phyloP scores from a whole-genome alignment of 345 rosid genomes.

The Populus alba region DNA sequence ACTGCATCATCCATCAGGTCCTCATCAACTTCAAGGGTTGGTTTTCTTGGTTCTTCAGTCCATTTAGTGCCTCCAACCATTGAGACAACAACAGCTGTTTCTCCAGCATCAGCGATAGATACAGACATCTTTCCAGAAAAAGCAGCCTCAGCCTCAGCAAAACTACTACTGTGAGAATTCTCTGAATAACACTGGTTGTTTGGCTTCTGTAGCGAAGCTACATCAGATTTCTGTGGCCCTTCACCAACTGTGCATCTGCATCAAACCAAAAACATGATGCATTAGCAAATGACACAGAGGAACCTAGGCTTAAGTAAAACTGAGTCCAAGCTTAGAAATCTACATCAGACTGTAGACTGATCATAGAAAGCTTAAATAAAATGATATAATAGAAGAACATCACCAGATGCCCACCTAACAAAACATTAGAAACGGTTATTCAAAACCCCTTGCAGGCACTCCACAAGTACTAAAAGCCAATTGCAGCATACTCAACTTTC shows the following conservation, averaged over 20 bases:
- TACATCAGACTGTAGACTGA: background rate
- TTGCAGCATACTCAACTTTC: background rate
- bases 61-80: slow-evolving; percentile 53
- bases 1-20: slow-evolving; percentile 24
- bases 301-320: background rate
- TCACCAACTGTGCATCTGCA: slow-evolving; percentile 64
- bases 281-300: background rate
- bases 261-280: slow-evolving; percentile 15
- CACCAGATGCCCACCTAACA: background rate
- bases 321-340: background rate
- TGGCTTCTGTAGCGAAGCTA: slow-evolving; percentile 36
- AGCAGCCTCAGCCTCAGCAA: slow-evolving; percentile 51
- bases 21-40: slow-evolving; percentile 34
- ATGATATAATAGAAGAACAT: too few relatives aligned
- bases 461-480: background rate
- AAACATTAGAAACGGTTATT: background rate
- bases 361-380: too few relatives aligned
- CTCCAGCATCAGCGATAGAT: slow-evolving; percentile 87
- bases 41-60: slow-evolving; percentile 40
- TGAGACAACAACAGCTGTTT: slow-evolving; percentile 89
- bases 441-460: background rate
- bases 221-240: slow-evolving; percentile 42
- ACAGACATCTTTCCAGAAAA: slow-evolving; percentile 69
- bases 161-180: slow-evolving; percentile 37
- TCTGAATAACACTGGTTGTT: slow-evolving; percentile 39